Conservation (phyloP, 768 basidiomycete species). For the Boletus subcaerulescens region DNA sequence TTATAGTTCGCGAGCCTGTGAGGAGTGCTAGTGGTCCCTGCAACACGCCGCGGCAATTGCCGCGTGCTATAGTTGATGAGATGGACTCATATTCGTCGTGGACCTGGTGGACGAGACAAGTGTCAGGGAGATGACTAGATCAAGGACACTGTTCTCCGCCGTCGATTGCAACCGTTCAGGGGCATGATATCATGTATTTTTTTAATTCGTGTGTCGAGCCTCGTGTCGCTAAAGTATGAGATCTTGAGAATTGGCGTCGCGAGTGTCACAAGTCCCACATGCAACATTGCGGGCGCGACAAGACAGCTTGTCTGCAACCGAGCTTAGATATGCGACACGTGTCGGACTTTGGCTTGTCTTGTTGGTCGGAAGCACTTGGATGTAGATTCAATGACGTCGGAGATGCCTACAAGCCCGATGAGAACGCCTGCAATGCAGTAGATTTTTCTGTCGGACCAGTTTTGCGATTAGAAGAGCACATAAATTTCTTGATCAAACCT, state of each 20-base stretch:
- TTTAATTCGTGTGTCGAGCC: neutral
- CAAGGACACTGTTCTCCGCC: neutral
- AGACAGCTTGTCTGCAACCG: neutral
- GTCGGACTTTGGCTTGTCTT: conserved; percentile 11
- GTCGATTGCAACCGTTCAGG: neutral
- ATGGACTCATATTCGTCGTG: no score
- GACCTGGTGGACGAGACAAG: neutral
- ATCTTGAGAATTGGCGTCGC: neutral
- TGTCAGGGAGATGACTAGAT: neutral
- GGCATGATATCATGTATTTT: conserved; percentile 4
- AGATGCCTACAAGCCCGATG: conserved; percentile 19
- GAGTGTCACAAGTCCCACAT: neutral
- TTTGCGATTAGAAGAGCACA: conserved; percentile 1
- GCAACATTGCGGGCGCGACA: conserved; percentile 7
- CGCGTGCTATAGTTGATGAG: no score
- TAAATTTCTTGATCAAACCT: conserved; percentile 11
- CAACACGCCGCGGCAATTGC: conserved; percentile 6
- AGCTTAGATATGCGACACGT: conserved; percentile 5
- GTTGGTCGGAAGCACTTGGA: neutral
- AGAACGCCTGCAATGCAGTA: neutral
- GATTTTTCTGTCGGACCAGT: conserved; percentile 1
- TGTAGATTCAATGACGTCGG: conserved; percentile 6
- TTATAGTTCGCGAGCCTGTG: neutral
- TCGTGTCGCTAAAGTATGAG: neutral
- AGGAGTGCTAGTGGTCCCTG: neutral